A percentile compares a stretch with the other conserved stretches of the same genome.
Evolutionary conservation across 768 basidiomycete genomes (phyloP).

Genomic region (Hygrocybe coccinea): DNA sequence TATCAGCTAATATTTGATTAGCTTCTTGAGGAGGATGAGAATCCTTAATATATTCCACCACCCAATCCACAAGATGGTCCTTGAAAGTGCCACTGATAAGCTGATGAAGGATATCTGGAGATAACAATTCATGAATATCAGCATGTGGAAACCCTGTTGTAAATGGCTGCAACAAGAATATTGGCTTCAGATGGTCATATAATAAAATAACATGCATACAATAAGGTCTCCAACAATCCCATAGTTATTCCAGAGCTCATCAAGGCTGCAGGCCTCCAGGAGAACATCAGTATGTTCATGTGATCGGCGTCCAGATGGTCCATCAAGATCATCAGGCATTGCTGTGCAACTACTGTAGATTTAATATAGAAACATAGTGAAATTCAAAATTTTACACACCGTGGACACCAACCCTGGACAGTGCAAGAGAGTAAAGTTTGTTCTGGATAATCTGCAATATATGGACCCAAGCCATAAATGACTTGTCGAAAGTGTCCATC

Average conservation of each 20-base stretch:
- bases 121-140: constrained; percentile 31
- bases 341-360: constrained; percentile 27
- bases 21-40: constrained; percentile 15
- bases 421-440: constrained; percentile 29
- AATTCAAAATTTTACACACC: too few species aligned
- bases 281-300: constrained; percentile 19
- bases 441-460: constrained; percentile 40
- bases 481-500: constrained; percentile 28
- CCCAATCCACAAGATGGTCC: constrained; percentile 33
- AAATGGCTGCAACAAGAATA: neutral
- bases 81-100: constrained; percentile 36
- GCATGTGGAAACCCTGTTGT: constrained; percentile 27
- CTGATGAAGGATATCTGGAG: constrained; percentile 34
- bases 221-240: constrained; percentile 30
- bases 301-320: constrained; percentile 11
- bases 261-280: constrained; percentile 14
- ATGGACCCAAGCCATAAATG: constrained; percentile 32
- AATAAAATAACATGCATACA: too few species aligned
- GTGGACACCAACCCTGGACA: constrained; percentile 35
- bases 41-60: constrained; percentile 22
- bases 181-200: too few species aligned
- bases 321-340: constrained; percentile 22
- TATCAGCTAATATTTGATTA: constrained; percentile 26
- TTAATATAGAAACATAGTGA: too few species aligned
- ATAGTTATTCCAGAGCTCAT: constrained; percentile 28